Percentiles rank a stretch among this genome's conserved stretches.
phyloP scores from a whole-genome alignment of 768 basidiomycete genomes.

The Lactarius tabidus region DNA sequence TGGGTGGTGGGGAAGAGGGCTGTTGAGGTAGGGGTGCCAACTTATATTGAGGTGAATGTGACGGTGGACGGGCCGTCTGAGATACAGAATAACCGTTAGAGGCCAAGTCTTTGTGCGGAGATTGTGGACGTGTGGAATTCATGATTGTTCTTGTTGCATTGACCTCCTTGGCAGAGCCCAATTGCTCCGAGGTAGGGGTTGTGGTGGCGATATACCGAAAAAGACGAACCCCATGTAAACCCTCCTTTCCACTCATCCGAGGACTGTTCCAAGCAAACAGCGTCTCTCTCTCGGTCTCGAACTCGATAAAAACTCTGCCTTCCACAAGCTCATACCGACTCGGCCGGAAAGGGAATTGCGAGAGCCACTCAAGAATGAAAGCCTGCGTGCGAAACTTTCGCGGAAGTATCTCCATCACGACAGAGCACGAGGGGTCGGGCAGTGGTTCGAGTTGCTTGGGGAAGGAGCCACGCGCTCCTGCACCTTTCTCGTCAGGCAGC shows the following conservation, averaged over 20 bases:
- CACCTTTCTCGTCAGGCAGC: slow-evolving; percentile 5
- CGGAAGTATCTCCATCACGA: slow-evolving; percentile 56
- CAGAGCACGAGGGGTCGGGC: slow-evolving; percentile 47
- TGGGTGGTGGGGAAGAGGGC: background rate
- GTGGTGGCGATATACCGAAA: slow-evolving; percentile 23
- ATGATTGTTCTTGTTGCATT: slow-evolving; percentile 10
- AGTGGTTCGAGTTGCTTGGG: slow-evolving; percentile 12
- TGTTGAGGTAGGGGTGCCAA: background rate
- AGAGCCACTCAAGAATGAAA: slow-evolving; percentile 44
- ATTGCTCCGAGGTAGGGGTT: background rate
- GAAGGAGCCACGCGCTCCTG: slow-evolving; percentile 15
- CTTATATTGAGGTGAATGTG: background rate
- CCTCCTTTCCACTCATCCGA: slow-evolving; percentile 35
- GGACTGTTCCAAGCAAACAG: slow-evolving; percentile 49
- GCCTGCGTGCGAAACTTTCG: slow-evolving; percentile 41
- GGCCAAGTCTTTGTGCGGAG: background rate
- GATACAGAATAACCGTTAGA: background rate
- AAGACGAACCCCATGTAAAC: slow-evolving; percentile 36
- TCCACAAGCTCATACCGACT: slow-evolving; percentile 28
- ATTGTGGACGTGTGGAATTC: background rate
- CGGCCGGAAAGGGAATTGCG: slow-evolving; percentile 25
- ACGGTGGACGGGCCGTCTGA: background rate
- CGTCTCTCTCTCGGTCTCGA: slow-evolving; percentile 42
- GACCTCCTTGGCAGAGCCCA: background rate
- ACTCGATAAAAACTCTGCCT: slow-evolving; percentile 51